Conservation (phyloP, 2,329 filamentous ascomycete genomes). For the Trichoderma lentiforme region DNA sequence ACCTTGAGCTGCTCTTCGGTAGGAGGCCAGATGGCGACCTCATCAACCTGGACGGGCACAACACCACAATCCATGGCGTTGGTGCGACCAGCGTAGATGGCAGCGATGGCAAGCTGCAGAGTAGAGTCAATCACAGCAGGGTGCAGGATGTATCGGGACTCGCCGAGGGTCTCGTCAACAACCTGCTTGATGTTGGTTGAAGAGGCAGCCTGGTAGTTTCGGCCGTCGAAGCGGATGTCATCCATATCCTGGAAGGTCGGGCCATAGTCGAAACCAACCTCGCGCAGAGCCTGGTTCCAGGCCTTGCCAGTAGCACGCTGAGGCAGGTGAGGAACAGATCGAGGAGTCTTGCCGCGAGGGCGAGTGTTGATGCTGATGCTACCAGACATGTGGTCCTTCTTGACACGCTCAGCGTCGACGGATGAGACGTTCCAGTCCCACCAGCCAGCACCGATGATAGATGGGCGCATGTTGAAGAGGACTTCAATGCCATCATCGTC, state of each 20-base stretch:
- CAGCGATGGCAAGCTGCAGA: constrained; percentile 29
- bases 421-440: constrained; percentile 31
- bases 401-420: constrained; percentile 17
- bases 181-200: constrained; percentile 24
- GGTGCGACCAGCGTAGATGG: background rate
- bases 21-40: constrained; percentile 26
- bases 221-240: constrained; percentile 28
- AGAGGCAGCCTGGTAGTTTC: constrained; percentile 27
- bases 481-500: constrained; percentile 29
- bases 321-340: constrained; percentile 20
- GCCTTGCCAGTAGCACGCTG: constrained; percentile 27
- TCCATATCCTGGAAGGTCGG: constrained; percentile 36
- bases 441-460: constrained; percentile 20
- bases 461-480: constrained; percentile 16
- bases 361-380: constrained; percentile 25
- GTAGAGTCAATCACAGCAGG: constrained; percentile 36
- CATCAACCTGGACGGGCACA: constrained; percentile 30
- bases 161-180: constrained; percentile 25
- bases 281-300: constrained; percentile 30
- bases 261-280: constrained; percentile 40
- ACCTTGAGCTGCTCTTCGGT: constrained; percentile 15
- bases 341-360: constrained; percentile 8
- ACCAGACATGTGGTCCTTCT: constrained; percentile 29
- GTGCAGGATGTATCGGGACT: constrained; percentile 41
- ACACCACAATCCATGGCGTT: constrained; percentile 31